Evolutionary conservation across 371 early-diverging fungal genomes (phyloP).

Genomic region (Vavraia culicis): DNA sequence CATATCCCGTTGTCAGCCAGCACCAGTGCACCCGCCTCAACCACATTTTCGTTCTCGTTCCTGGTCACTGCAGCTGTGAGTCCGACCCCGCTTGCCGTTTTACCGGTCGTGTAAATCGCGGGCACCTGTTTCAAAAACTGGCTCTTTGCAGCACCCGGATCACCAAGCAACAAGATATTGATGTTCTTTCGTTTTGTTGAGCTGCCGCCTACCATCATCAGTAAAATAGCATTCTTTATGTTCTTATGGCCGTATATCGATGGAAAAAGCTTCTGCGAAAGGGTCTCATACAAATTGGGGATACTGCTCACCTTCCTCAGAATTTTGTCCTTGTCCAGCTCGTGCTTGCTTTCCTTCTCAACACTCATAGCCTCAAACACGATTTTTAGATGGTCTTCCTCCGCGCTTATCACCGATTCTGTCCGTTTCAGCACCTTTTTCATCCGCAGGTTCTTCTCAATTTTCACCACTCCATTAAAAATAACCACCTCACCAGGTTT

Average conservation of each 20-base stretch:
- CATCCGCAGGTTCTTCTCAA: conserved; percentile 41
- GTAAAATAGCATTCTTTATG: conserved; percentile 42
- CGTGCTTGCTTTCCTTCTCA: background rate
- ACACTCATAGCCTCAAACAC: background rate
- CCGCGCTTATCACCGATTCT: conserved; percentile 12
- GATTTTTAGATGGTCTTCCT: conserved; percentile 12
- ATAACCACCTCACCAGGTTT: conserved; percentile 83
- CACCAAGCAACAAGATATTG: conserved; percentile 87
- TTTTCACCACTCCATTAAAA: conserved; percentile 74
- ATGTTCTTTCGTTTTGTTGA: conserved; percentile 58
- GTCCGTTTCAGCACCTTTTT: conserved; percentile 21
- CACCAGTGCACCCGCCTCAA: conserved; percentile 97
- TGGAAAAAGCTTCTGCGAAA: conserved; percentile 54
- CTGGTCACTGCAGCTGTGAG: conserved; percentile 87
- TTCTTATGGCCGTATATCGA: conserved; percentile 42
- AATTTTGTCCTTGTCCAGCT: conserved; percentile 33
- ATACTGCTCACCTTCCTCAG: conserved; percentile 50
- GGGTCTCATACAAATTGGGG: conserved; percentile 55
- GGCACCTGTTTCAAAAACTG: conserved; percentile 78
- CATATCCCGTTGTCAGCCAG: conserved; percentile 92
- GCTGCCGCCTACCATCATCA: conserved; percentile 44
- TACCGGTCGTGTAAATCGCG: conserved; percentile 91
- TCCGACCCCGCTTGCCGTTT: conserved; percentile 92
- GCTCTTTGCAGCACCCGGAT: conserved; percentile 92
- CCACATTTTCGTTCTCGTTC: conserved; percentile 94